Base-by-base conservation (phyloP, 257 asterid genomes). In the Solanum okadae region DNA sequence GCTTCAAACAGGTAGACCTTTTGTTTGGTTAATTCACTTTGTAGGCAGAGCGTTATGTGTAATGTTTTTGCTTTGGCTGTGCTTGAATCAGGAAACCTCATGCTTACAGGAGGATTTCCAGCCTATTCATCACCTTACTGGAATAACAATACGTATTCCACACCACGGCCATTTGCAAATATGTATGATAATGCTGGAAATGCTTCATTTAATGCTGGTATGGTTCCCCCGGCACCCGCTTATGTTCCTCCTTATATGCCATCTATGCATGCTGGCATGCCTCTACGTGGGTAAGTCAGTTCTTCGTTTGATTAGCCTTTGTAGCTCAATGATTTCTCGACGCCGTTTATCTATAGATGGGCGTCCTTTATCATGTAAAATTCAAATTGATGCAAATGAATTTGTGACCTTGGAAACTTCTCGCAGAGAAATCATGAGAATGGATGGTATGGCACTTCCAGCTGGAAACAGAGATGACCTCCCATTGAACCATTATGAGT, bases 41-140 rank as follows among this genome's bases (percentile, higher is more conserved):
- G 34, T 8, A 22, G 23, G 38, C 31, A 83, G 65, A 68, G 33
- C 10, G 23, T 34, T 42, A 33, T 44, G 31, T 14, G 33, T 73
- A 73, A 86, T 86, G 1, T 88, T 88, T 86, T 72, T 84, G 61
- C 67, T 71, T 44, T 83, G 37, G 81, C 27, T 18, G 20, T 65
- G 56, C 27, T 73, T 83, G 87, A 46, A 52, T 29, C 83, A 93
- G 97, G 97, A 88, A 92, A 92, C 84, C 89, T 92, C 83, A 90
- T 88, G 27, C 93, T 91, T 90, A 94, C 90, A 84, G 95, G 97
- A 72, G 95, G 94, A 77, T 88, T 94, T 91, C 93, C 93, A 29
- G 90, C 93, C 88, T 95, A 92, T 92, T 90, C 94, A 68, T 85
- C 96, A 67, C 93, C 96, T 8, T 95, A 92, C 87, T 97, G 98